These are phyloP conservation scores for Phlebiopsis flavidoalba DNA, from an alignment of 768 basidiomycete genomes.

Conservation along the genomic window DNA sequence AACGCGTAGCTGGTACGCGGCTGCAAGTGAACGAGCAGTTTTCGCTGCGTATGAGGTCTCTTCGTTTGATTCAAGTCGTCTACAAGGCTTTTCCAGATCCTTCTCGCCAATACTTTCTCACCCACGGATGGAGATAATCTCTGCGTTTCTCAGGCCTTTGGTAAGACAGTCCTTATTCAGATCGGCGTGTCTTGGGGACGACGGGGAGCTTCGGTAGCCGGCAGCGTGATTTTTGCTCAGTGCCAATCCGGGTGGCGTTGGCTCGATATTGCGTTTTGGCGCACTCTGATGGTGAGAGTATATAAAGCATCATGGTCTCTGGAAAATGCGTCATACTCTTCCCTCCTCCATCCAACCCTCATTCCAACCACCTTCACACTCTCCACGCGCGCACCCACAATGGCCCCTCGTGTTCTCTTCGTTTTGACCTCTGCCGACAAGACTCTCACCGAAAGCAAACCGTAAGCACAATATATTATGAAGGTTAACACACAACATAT, in stretches of 20 bases:
- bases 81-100: too few relatives aligned
- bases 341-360: neutral
- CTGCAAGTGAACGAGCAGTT: too few relatives aligned
- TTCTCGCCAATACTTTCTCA: too few relatives aligned
- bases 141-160: too few relatives aligned
- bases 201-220: neutral
- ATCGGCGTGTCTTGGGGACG: neutral
- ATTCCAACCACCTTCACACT: neutral
- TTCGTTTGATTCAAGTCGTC: too few relatives aligned
- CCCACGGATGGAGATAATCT: too few relatives aligned
- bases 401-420: conserved; percentile 48
- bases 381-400: neutral
- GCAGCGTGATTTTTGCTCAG: neutral
- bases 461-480: conserved; percentile 28
- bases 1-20: too few relatives aligned
- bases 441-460: conserved; percentile 47
- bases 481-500: neutral
- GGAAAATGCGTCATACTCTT: too few relatives aligned
- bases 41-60: too few relatives aligned
- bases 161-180: too few relatives aligned
- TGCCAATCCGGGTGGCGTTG: neutral
- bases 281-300: neutral
- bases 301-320: neutral
- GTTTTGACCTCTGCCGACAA: conserved; percentile 68
- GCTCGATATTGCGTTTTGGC: too few relatives aligned